Percentiles rank a stretch among this genome's conserved stretches.
These are phyloP conservation scores for Talaromyces albobiverticillius DNA, from an alignment of 2,329 filamentous ascomycete genomes.

Conservation along the genomic window DNA sequence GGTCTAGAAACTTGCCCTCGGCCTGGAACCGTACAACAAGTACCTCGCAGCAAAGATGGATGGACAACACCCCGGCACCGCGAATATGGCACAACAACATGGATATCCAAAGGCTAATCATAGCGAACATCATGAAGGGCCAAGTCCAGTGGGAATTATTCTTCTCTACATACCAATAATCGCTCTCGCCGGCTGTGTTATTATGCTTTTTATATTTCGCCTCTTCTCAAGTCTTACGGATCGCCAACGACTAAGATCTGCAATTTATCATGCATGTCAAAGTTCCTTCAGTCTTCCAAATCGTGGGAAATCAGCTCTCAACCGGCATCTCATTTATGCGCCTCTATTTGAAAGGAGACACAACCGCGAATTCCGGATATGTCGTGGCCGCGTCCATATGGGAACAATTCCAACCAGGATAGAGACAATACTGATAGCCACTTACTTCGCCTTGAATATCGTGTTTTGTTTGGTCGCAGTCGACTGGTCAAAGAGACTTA, in stretches of 20 bases:
- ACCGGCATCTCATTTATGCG: slow-evolving; percentile 28
- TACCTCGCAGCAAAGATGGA: background rate
- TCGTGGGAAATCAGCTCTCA: slow-evolving; percentile 1
- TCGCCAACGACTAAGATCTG: slow-evolving; percentile 1
- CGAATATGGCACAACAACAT: background rate
- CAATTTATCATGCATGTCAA: background rate
- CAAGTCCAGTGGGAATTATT: slow-evolving; percentile 1
- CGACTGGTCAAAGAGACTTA: slow-evolving; percentile 26
- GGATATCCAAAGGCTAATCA: background rate
- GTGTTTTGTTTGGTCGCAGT: slow-evolving; percentile 45
- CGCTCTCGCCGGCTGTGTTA: background rate
- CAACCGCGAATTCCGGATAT: slow-evolving; percentile 25
- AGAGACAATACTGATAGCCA: slow-evolving; percentile 26
- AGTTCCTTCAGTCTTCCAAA: slow-evolving; percentile 4
- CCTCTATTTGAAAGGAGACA: slow-evolving; percentile 27
- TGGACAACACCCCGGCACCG: background rate
- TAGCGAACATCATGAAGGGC: background rate
- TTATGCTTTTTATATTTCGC: slow-evolving; percentile 3
- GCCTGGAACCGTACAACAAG: background rate
- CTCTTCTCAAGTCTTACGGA: background rate
- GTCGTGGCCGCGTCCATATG: slow-evolving; percentile 20
- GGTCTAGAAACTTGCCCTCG: background rate
- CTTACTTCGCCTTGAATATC: slow-evolving; percentile 23
- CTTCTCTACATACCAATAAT: slow-evolving; percentile 13
- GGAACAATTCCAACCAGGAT: slow-evolving; percentile 30